Percentiles rank a stretch among this genome's conserved stretches.
Evolutionary conservation across 495 filamentous ascomycete genomes (phyloP).

Genomic region (Xanthoparmelia taractica): DNA sequence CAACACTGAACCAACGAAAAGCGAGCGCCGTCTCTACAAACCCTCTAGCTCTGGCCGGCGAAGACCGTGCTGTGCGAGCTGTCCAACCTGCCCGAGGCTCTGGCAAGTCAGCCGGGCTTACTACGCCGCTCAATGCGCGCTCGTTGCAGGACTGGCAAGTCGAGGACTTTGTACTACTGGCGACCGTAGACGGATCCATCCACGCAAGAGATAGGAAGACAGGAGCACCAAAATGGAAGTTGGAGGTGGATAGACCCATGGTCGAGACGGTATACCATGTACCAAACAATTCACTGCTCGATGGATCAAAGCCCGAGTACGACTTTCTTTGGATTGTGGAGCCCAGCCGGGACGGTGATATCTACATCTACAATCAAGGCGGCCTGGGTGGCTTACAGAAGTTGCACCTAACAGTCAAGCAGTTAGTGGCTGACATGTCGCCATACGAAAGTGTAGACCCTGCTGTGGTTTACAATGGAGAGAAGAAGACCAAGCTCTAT

Average conservation of each 20-base stretch:
- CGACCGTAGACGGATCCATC: conserved; percentile 96
- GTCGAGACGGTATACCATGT: conserved; percentile 83
- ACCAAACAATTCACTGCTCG: conserved; percentile 53
- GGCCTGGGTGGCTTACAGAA: conserved; percentile 53
- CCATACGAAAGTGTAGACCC: conserved; percentile 59
- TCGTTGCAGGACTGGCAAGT: conserved; percentile 98
- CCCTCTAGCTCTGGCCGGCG: conserved; percentile 82
- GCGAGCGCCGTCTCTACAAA: conserved; percentile 84
- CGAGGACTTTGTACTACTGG: conserved; percentile 98
- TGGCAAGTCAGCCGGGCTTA: conserved; percentile 57
- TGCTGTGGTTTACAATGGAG: conserved; percentile 68
- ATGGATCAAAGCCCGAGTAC: conserved; percentile 54
- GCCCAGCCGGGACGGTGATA: conserved; percentile 74
- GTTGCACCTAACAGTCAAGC: conserved; percentile 68
- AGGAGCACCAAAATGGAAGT: conserved; percentile 72
- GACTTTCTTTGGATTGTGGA: conserved; percentile 96
- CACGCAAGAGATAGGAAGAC: conserved; percentile 86
- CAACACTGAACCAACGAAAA: conserved; percentile 42
- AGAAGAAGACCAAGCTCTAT: conserved; percentile 72
- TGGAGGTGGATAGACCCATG: conserved; percentile 75
- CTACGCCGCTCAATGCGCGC: conserved; percentile 81
- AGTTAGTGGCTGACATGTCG: conserved; percentile 59
- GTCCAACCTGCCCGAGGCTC: conserved; percentile 60
- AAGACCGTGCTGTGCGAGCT: conserved; percentile 69
- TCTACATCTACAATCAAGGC: conserved; percentile 77